These are phyloP conservation scores for Talaromyces borbonicus DNA, from an alignment of 495 filamentous ascomycete genomes.

Conservation along the genomic window DNA sequence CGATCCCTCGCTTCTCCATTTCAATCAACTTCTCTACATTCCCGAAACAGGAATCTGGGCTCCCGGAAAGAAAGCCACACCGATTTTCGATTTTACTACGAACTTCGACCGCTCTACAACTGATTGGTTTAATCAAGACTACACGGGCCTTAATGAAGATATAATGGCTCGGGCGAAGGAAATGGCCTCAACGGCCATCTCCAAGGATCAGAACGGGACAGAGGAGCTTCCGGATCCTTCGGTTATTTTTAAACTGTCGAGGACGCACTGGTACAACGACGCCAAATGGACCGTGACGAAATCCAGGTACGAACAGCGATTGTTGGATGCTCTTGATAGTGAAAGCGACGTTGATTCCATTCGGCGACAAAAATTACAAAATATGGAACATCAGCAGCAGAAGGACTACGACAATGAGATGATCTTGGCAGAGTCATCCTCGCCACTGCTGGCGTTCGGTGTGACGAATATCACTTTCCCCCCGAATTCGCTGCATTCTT, in stretches of 20 bases:
- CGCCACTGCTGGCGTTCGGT: constrained; percentile 4
- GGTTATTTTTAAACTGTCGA: constrained; percentile 6
- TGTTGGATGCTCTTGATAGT: background rate
- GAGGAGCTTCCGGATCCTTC: background rate
- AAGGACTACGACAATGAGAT: background rate
- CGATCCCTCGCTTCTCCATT: background rate
- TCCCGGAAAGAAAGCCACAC: constrained; percentile 5
- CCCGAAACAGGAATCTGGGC: constrained; percentile 8
- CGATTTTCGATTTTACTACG: constrained; percentile 3
- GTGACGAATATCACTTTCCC: constrained; percentile 7
- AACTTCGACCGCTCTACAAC: constrained; percentile 1
- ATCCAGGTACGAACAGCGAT: background rate
- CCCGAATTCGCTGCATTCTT: constrained; percentile 1
- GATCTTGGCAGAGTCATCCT: constrained; percentile 2
- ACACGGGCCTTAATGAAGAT: constrained; percentile 5
- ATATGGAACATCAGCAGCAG: background rate
- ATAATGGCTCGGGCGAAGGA: constrained; percentile 4
- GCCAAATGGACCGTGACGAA: constrained; percentile 2
- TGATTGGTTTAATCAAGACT: constrained; percentile 4
- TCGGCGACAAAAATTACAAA: background rate
- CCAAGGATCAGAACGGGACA: background rate
- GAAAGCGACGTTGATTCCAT: constrained; percentile 3
- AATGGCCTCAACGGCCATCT: background rate
- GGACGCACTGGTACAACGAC: constrained; percentile 7
- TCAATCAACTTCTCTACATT: constrained; percentile 7